Evolutionary conservation across 345 rosid genomes (phyloP), one percentile per base, ranked within the genome.

Genomic region (Ricinus communis): DNA sequence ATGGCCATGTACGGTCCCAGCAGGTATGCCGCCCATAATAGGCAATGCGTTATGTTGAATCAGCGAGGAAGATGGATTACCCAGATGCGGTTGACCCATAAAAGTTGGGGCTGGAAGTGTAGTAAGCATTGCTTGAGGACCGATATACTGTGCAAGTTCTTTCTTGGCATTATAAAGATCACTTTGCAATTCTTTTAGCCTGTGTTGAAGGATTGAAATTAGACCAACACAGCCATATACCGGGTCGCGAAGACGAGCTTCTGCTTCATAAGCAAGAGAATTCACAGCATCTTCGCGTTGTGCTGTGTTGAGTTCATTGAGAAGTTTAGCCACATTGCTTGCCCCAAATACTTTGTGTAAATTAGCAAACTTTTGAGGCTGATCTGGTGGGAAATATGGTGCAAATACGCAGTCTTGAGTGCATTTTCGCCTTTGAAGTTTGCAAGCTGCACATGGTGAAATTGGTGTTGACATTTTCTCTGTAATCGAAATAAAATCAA

Each of bases 181-280:
- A 6, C 7, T 54, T 49, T 86, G 90, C 49, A 88, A 66, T 53
- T 80, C 78, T 74, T 85, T 86, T 1, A 88, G 87, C 43, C 76
- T 76, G 30, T 88, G 95, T 54, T 91, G 97, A 8, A 94, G 84
- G 57, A 90, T 66, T 1, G 95, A 83, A 71, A 94, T 88, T 21
- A 85, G 74, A 5, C 96, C 93, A 30, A 91, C 91, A 18, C 98
- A 91, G 12, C 98, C 97, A 15, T 94, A 91, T 19, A 94, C 91
- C 1, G 96, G 98, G 53, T 94, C 97, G 0, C 82, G 90, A 40
- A 87, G 87, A 10, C 97, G 86, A 46, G 89, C 85, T 71, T 94
- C 93, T 0, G 97, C 96, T 51, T 94, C 96, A 3, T 85, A 94
- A 11, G 83, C 85, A 19, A 94, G 86, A 0, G 97, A 91, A 68